phyloP scores from a whole-genome alignment of 2,329 filamentous ascomycete species.

The Calonectria fujianensis region DNA sequence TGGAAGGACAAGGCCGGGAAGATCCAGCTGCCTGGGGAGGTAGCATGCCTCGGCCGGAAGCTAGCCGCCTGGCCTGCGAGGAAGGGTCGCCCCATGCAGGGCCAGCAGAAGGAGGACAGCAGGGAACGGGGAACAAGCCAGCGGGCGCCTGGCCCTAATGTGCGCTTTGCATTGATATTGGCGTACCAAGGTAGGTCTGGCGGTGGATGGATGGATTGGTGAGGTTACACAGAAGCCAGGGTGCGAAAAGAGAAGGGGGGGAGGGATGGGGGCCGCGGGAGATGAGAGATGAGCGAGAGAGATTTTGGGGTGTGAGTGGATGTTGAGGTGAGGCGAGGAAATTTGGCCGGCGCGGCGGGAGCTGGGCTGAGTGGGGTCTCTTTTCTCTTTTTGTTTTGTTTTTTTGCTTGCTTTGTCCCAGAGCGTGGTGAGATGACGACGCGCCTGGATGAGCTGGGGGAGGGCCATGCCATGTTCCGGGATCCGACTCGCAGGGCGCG shows the following conservation, averaged over 20 bases:
- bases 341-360: constrained; percentile 46
- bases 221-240: constrained; percentile 51
- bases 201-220: constrained; percentile 40
- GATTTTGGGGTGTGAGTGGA: constrained; percentile 44
- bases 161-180: constrained; percentile 24
- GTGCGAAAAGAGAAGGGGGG: constrained; percentile 33
- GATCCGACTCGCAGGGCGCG: neutral
- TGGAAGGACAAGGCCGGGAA: constrained; percentile 18
- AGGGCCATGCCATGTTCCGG: neutral
- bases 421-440: constrained; percentile 28
- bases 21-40: constrained; percentile 24
- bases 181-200: constrained; percentile 42
- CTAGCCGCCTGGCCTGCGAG: constrained; percentile 8
- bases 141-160: constrained; percentile 9
- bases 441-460: constrained; percentile 18
- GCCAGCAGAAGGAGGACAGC: neutral
- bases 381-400: constrained; percentile 37
- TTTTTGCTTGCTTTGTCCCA: constrained; percentile 17
- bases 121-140: constrained; percentile 6
- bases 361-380: constrained; percentile 26
- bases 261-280: constrained; percentile 46
- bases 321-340: constrained; percentile 44
- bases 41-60: constrained; percentile 35
- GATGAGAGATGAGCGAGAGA: constrained; percentile 46
- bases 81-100: neutral